Base-by-base conservation (phyloP, 2,329 filamentous ascomycete species). In the Fonsecaea monophora region DNA sequence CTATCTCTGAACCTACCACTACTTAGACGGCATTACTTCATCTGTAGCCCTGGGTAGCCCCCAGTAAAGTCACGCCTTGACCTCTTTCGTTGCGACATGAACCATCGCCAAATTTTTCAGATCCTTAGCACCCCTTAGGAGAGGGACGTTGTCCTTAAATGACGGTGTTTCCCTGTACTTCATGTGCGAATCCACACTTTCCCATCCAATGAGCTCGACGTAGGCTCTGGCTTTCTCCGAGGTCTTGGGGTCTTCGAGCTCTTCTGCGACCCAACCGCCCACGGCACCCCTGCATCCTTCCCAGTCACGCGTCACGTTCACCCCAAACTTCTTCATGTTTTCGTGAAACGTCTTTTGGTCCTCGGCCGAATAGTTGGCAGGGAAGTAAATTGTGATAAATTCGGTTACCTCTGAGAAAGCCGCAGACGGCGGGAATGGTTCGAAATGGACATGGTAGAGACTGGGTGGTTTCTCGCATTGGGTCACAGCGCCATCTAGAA, bases 181-280 rank as follows among this genome's bases (percentile, higher is more conserved):
- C 64, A 73, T 65, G 55, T 82, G 80, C 34, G 76, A 76, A 42
- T 81, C 77, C 1, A 79, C 69, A 38, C 77, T 80, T 0, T 76
- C 71, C 80, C 80, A 82, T 0, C 78, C 78, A 12, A 81, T 74
- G 2, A 80, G 71, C 0, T 68, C 72, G 62, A 77, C 59, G 5
- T 66, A 73, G 0, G 13, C 71, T 63, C 64, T 77, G 67, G 12
- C 77, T 70, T 40, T 75, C 72, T 54, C 73, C 50, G 38, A 70
- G 70, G 1, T 78, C 53, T 1, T 76, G 68, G 5, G 78, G 73
- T 54, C 80, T 40, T 70, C 66, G 13, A 74, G 30, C 37, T 75
- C 69, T 61, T 76, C 74, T 18, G 68, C 58, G n/a, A 72, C 64
- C 73, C 74, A 76, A 21, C 74, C 74, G 9, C 60, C 64, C 9